Conservation (phyloP, 257 asterid species). For the Solanum habrochaites region DNA sequence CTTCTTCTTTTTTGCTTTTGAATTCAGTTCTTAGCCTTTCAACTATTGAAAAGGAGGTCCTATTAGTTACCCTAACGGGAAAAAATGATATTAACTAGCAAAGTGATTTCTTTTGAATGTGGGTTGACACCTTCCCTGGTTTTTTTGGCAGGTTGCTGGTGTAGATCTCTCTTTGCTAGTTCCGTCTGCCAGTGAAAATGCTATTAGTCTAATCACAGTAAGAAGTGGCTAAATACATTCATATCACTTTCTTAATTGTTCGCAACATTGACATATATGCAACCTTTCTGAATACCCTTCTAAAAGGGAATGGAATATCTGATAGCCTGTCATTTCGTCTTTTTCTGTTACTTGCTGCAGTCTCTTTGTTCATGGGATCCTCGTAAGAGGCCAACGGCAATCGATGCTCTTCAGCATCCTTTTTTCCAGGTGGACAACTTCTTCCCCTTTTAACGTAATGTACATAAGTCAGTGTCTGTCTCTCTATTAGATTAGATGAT, state of each 20-base stretch:
- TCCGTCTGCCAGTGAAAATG: constrained; percentile 59
- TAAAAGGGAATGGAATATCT: background rate
- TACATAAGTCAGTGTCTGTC: background rate
- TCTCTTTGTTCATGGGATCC: constrained; percentile 97
- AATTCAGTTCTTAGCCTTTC: background rate
- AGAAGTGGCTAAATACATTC: background rate
- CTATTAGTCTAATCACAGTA: constrained; percentile 52
- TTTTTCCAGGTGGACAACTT: constrained; percentile 61
- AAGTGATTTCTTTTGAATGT: background rate
- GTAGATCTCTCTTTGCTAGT: constrained; percentile 39
- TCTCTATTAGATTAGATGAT: background rate
- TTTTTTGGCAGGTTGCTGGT: constrained; percentile 15
- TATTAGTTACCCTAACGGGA: background rate
- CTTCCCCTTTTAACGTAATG: background rate
- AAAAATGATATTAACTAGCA: background rate
- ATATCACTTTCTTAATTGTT: background rate
- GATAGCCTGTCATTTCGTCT: background rate
- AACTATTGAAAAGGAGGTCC: background rate
- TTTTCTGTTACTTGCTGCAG: constrained; percentile 18
- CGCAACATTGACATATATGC: background rate
- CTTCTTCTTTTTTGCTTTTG: background rate
- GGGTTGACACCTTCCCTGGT: background rate
- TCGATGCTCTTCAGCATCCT: constrained; percentile 86
- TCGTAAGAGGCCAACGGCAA: constrained; percentile 73
- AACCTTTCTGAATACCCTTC: background rate